phyloP scores from a whole-genome alignment of 441 rosid genomes.

The Erodium moschatum region DNA sequence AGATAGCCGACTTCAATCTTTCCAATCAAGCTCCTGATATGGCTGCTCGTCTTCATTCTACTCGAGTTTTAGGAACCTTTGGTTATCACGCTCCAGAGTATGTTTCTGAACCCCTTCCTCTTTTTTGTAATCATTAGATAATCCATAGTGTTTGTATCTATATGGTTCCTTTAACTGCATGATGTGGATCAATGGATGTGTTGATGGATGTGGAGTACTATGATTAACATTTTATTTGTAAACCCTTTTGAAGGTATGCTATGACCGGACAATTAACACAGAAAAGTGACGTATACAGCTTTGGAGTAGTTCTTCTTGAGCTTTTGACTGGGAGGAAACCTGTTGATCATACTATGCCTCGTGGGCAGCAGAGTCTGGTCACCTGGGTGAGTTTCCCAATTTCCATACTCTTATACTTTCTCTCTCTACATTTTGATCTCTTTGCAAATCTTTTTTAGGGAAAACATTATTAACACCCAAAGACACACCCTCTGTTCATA shows the following conservation, averaged over 20 bases:
- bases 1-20: slow-evolving; percentile 89
- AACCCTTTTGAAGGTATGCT: slow-evolving; percentile 54
- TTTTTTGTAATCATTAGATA: not conserved
- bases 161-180: not conserved
- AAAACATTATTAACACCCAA: too few relatives aligned
- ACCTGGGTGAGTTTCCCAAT: slow-evolving; percentile 62
- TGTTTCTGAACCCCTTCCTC: slow-evolving; percentile 12
- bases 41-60: slow-evolving; percentile 99
- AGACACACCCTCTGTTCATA: too few relatives aligned
- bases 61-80: slow-evolving; percentile 92
- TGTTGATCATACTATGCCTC: slow-evolving; percentile 97
- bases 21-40: slow-evolving; percentile 97
- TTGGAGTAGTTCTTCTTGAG: slow-evolving; percentile 93
- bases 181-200: not conserved
- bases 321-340: slow-evolving; percentile 96
- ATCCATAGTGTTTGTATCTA: not conserved
- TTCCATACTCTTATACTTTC: too few relatives aligned
- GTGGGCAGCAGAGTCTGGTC: slow-evolving; percentile 96
- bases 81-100: slow-evolving; percentile 99
- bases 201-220: not conserved
- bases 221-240: slow-evolving; percentile 8
- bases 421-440: too few relatives aligned
- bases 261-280: slow-evolving; percentile 98
- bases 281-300: slow-evolving; percentile 97
- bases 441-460: too few relatives aligned